Conservation (phyloP, 2,329 filamentous ascomycete genomes). For the Ilyonectria robusta region DNA sequence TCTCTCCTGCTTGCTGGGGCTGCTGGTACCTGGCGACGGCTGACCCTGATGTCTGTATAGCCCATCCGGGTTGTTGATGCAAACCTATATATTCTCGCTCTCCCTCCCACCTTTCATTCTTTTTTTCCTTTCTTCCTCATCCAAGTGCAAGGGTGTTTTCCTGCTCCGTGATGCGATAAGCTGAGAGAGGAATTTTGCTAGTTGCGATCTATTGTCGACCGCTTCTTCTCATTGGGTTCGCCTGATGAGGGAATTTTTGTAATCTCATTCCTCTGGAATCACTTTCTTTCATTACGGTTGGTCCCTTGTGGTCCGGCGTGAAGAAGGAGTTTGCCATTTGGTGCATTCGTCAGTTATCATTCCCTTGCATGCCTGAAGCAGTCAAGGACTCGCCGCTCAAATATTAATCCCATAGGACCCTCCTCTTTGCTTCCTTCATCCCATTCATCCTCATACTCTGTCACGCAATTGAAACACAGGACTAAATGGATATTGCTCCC, state of each 20-base stretch:
- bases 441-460: constrained; percentile 69
- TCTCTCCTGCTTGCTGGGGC: constrained; percentile 25
- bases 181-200: constrained; percentile 89
- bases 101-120: constrained; percentile 49
- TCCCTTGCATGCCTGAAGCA: too few relatives aligned
- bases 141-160: constrained; percentile 78
- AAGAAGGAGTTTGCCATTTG: constrained; percentile 55
- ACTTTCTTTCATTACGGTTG: constrained; percentile 59
- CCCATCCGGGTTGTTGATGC: constrained; percentile 22
- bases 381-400: too few relatives aligned
- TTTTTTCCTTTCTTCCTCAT: constrained; percentile 65
- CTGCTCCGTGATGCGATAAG: constrained; percentile 73
- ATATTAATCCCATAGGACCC: constrained; percentile 50
- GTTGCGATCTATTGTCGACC: constrained; percentile 58
- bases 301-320: constrained; percentile 53
- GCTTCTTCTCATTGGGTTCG: constrained; percentile 67
- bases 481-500: constrained; percentile 59
- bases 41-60: constrained; percentile 17
- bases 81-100: constrained; percentile 52
- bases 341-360: too few relatives aligned
- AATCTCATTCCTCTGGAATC: constrained; percentile 52
- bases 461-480: constrained; percentile 62
- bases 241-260: constrained; percentile 82
- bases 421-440: constrained; percentile 66
- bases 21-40: constrained; percentile 40